A percentile compares a stretch with the other conserved stretches of the same genome.
Conservation (phyloP, 768 basidiomycete genomes). For the Macrolepiota fuliginosa region DNA sequence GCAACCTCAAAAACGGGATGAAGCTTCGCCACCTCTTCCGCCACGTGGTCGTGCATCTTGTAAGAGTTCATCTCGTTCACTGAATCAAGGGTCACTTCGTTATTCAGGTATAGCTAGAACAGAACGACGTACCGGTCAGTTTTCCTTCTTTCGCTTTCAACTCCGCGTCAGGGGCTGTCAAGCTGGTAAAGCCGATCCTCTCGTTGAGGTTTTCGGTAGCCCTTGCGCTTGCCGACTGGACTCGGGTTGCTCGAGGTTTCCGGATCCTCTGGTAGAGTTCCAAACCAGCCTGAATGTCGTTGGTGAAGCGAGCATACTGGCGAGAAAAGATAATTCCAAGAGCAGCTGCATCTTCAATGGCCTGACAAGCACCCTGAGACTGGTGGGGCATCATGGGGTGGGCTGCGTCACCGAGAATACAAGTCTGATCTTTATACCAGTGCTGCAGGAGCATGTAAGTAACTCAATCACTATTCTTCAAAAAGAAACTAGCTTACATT, state of each 20-base stretch:
- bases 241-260: slow-evolving; percentile 28
- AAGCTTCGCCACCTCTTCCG: slow-evolving; percentile 16
- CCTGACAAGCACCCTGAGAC: slow-evolving; percentile 29
- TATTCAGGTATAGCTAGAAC: background rate
- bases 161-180: slow-evolving; percentile 25
- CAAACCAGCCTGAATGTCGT: slow-evolving; percentile 23
- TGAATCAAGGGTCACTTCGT: slow-evolving; percentile 1
- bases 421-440: slow-evolving; percentile 25
- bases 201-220: slow-evolving; percentile 31
- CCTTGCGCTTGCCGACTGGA: slow-evolving; percentile 24
- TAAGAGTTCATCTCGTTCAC: slow-evolving; percentile 33
- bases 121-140: slow-evolving; percentile 23
- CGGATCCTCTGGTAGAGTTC: slow-evolving; percentile 26
- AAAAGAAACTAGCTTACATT: slow-evolving; percentile 14
- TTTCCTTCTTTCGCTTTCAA: slow-evolving; percentile 25
- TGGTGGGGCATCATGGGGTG: slow-evolving; percentile 32
- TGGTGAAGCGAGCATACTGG: slow-evolving; percentile 23
- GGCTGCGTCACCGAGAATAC: slow-evolving; percentile 27
- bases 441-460: slow-evolving; percentile 15
- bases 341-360: slow-evolving; percentile 31
- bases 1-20: background rate
- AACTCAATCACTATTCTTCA: background rate
- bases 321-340: slow-evolving; percentile 29
- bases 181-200: slow-evolving; percentile 29
- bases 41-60: slow-evolving; percentile 25